Conservation (phyloP, 192 early-diverging fungal species). For the Haplosporangium gracile region DNA sequence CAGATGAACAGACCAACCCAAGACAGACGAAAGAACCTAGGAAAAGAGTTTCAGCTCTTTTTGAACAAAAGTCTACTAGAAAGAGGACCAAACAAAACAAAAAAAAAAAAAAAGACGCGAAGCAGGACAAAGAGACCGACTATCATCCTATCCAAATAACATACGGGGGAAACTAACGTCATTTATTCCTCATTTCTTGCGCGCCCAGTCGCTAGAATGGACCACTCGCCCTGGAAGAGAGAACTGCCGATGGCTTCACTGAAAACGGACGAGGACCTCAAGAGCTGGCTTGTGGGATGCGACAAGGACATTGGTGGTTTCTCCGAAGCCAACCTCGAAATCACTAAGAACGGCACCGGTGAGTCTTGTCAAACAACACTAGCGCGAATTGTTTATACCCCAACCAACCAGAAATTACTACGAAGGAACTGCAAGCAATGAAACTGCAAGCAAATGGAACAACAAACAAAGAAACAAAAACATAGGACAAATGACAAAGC, state of each 20-base stretch:
- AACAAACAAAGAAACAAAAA: too few species aligned
- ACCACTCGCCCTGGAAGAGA: constrained; percentile 71
- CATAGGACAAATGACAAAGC: neutral
- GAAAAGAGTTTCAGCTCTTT: too few species aligned
- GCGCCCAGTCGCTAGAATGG: constrained; percentile 48
- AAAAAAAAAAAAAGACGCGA: too few species aligned
- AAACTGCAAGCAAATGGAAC: too few species aligned
- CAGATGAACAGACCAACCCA: too few species aligned
- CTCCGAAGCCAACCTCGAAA: constrained; percentile 57
- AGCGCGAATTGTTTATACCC: too few species aligned
- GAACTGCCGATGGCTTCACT: constrained; percentile 80
- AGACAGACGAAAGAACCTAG: too few species aligned
- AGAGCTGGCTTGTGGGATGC: constrained; percentile 85
- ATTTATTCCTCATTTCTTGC: neutral
- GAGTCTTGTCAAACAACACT: neutral
- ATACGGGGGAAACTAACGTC: neutral
- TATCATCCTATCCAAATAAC: too few species aligned
- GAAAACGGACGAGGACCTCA: constrained; percentile 72
- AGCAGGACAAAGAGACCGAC: too few species aligned
- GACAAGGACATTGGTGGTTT: constrained; percentile 92
- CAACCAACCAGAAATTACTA: too few species aligned
- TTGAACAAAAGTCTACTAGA: too few species aligned
- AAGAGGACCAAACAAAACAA: too few species aligned
- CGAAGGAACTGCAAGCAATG: neutral
- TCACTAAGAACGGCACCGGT: constrained; percentile 55